phyloP scores from a whole-genome alignment of 2,329 filamentous ascomycete genomes.

The Diplodia corticola region DNA sequence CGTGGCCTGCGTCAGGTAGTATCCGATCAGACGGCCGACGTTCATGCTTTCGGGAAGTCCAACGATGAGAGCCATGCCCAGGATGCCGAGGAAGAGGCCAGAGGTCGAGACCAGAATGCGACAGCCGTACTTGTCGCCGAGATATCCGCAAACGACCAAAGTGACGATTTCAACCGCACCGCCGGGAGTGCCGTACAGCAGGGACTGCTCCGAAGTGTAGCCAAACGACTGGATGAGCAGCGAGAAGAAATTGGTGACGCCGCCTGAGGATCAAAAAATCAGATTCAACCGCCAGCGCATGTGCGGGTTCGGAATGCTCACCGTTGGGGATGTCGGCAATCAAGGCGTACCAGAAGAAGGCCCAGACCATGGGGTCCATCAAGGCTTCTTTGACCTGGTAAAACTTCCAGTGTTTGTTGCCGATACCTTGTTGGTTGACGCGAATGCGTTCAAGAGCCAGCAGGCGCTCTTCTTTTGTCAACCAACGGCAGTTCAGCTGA shows the following conservation, averaged over 20 bases:
- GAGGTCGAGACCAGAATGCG: constrained; percentile 57
- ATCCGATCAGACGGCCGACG: constrained; percentile 61
- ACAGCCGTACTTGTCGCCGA: constrained; percentile 59
- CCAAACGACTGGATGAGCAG: constrained; percentile 65
- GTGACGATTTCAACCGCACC: constrained; percentile 65
- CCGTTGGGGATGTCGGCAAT: constrained; percentile 60
- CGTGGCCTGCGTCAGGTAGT: constrained; percentile 63
- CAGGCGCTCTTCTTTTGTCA: constrained; percentile 66
- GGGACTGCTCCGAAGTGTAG: constrained; percentile 61
- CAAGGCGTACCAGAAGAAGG: constrained; percentile 59
- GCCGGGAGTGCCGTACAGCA: constrained; percentile 65
- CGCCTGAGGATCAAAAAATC: constrained; percentile 34
- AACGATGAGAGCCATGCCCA: constrained; percentile 66
- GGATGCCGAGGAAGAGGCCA: constrained; percentile 55
- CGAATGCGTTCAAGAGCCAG: constrained; percentile 68
- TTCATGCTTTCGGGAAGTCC: constrained; percentile 60
- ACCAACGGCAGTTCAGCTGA: constrained; percentile 60
- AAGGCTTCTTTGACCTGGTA: constrained; percentile 61
- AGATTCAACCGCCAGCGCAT: not conserved
- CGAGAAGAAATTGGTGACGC: constrained; percentile 62
- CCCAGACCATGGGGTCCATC: constrained; percentile 57
- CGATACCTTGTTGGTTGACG: constrained; percentile 70
- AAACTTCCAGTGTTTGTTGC: constrained; percentile 64
- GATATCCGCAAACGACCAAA: constrained; percentile 56
- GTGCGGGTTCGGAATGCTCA: constrained; percentile 16